phyloP scores from a whole-genome alignment of 768 basidiomycete genomes.

The Pisolithus orientalis region DNA sequence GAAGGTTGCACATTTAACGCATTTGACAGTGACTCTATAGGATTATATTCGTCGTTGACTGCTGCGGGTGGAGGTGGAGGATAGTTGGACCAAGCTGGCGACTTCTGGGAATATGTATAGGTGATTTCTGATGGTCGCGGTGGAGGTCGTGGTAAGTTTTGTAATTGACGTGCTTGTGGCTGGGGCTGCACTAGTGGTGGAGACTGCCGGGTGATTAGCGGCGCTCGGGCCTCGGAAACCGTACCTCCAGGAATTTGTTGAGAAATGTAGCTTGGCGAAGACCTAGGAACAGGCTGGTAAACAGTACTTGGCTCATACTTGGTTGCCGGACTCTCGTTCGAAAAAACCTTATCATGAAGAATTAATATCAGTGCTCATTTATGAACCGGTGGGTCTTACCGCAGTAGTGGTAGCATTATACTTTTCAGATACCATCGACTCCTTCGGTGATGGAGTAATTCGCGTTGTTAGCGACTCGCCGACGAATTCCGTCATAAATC shows the following conservation, averaged over 20 bases:
- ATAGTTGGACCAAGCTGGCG: slow-evolving; percentile 14
- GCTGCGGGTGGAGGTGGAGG: slow-evolving; percentile 21
- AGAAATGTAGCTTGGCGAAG: slow-evolving; percentile 5
- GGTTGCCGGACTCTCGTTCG: slow-evolving; percentile 10
- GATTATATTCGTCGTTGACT: slow-evolving; percentile 31
- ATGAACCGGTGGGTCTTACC: slow-evolving; percentile 7
- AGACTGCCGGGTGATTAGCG: slow-evolving; percentile 4
- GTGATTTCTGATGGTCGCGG: slow-evolving; percentile 11
- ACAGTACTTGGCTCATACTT: slow-evolving; percentile 16
- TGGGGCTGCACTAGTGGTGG: slow-evolving; percentile 9
- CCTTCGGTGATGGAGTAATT: slow-evolving; percentile 9
- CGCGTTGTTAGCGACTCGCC: slow-evolving; percentile 18
- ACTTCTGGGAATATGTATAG: slow-evolving; percentile 7
- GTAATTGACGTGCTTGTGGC: slow-evolving; percentile 4
- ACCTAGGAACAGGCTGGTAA: slow-evolving; percentile 7
- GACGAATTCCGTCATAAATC: slow-evolving; percentile 42
- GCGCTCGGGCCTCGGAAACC: slow-evolving; percentile 9
- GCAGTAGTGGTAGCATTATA: not conserved
- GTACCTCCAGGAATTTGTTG: slow-evolving; percentile 6
- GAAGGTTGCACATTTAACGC: slow-evolving; percentile 48
- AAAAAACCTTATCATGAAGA: slow-evolving; percentile 12
- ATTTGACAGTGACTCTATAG: slow-evolving; percentile 42
- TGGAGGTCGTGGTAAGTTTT: slow-evolving; percentile 10
- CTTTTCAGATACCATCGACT: slow-evolving; percentile 14
- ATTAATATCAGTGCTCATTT: not conserved